phyloP scores from a whole-genome alignment of 2,329 filamentous ascomycete genomes.

The Uncinocarpus reesii region DNA sequence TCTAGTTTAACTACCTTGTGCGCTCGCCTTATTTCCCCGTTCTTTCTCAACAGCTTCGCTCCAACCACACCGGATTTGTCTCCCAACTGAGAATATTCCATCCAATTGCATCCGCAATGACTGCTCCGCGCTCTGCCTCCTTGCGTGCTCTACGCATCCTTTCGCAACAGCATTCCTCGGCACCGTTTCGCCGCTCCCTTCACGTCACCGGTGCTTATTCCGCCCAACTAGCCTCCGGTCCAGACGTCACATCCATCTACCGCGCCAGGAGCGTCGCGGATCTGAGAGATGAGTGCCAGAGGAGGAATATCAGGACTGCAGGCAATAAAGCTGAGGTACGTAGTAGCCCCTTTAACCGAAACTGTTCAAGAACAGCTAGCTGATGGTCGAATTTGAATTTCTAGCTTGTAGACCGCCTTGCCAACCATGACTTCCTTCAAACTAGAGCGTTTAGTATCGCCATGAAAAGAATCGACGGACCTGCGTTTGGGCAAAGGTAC shows the following conservation, averaged over 20 bases:
- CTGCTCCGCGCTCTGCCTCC: constrained; percentile 37
- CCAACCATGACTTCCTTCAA: constrained; percentile 44
- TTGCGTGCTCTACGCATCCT: constrained; percentile 38
- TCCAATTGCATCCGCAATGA: constrained; percentile 25
- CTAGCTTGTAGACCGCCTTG: constrained; percentile 44
- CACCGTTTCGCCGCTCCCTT: constrained; percentile 39
- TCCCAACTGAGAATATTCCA: not conserved
- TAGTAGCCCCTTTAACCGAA: constrained; percentile 4
- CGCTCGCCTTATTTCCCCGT: too few species aligned
- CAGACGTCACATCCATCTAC: constrained; percentile 44
- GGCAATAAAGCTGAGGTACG: constrained; percentile 44
- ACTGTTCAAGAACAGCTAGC: not conserved
- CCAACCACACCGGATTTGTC: not conserved
- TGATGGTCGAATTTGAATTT: constrained; percentile 1
- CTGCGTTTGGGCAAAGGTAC: constrained; percentile 24
- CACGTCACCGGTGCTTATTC: constrained; percentile 53
- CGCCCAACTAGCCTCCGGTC: constrained; percentile 41
- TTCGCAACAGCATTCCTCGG: constrained; percentile 29
- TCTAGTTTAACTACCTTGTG: too few species aligned
- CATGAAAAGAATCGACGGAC: constrained; percentile 40
- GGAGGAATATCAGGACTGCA: constrained; percentile 37
- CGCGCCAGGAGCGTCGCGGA: constrained; percentile 43
- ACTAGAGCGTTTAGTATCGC: constrained; percentile 47
- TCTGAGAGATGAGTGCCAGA: constrained; percentile 43
- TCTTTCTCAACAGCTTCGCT: not conserved